Percentiles rank a stretch among this genome's conserved stretches.
Evolutionary conservation across 768 basidiomycete genomes (phyloP).

Genomic region (Sutorius australiensis): DNA sequence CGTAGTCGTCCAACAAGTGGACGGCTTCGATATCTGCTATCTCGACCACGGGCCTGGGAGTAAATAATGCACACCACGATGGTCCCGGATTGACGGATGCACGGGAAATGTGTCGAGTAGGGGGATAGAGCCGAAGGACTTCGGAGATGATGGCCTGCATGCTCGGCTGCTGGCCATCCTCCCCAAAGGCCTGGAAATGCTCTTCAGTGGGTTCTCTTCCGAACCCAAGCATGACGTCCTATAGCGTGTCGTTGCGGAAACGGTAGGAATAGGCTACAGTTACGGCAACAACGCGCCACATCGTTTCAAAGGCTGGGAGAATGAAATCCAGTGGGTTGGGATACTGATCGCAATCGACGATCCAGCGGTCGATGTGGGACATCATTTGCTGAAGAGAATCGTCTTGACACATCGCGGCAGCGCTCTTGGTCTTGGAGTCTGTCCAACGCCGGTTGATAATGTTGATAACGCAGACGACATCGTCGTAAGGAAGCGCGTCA

Average conservation of each 20-base stretch:
- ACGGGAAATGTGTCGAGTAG: constrained; percentile 24
- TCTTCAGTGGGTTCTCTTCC: constrained; percentile 23
- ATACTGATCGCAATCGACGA: constrained; percentile 30
- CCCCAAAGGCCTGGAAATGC: constrained; percentile 13
- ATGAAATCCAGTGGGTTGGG: constrained; percentile 47
- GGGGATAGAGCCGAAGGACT: constrained; percentile 29
- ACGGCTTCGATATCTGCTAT: constrained; percentile 22
- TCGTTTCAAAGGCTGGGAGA: constrained; percentile 58
- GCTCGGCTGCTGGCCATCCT: constrained; percentile 12
- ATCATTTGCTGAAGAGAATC: constrained; percentile 34
- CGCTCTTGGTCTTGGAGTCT: constrained; percentile 20
- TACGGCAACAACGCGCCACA: constrained; percentile 61
- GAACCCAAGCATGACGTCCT: constrained; percentile 24
- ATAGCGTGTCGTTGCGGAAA: constrained; percentile 19
- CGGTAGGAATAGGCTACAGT: constrained; percentile 33
- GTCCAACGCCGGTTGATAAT: constrained; percentile 36
- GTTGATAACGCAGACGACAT: constrained; percentile 37
- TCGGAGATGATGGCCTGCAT: constrained; percentile 27
- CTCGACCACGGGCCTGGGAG: constrained; percentile 9
- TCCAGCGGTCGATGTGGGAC: constrained; percentile 30
- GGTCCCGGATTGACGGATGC: neutral
- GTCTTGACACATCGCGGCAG: constrained; percentile 12
- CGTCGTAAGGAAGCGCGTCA: constrained; percentile 28
- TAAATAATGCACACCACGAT: constrained; percentile 14
- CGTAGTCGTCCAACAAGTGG: constrained; percentile 18